These are phyloP conservation scores for Linnemannia elongata DNA, from an alignment of 192 early-diverging fungal species.

Conservation along the genomic window DNA sequence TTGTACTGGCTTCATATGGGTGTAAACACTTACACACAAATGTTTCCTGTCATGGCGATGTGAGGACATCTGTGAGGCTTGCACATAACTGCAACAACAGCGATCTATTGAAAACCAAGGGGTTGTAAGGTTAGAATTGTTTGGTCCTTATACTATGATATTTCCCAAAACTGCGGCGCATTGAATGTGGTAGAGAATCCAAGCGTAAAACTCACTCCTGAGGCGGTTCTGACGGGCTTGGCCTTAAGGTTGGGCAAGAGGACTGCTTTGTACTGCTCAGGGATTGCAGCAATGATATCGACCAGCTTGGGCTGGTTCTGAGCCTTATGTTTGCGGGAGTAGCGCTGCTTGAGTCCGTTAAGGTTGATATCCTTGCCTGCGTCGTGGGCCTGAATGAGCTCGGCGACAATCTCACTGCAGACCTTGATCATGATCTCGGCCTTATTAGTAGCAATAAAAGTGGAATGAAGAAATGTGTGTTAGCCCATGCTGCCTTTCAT, in stretches of 20 bases:
- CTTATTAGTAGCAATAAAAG: constrained; percentile 29
- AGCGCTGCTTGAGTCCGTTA: constrained; percentile 84
- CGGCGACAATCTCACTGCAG: constrained; percentile 92
- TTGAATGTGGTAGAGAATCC: background rate
- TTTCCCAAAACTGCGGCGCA: background rate
- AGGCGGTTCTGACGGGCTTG: constrained; percentile 97
- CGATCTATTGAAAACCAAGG: constrained; percentile 72
- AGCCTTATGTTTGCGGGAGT: constrained; percentile 81
- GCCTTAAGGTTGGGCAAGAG: constrained; percentile 92
- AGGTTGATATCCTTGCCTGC: constrained; percentile 86
- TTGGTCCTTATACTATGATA: no score
- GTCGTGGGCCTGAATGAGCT: constrained; percentile 81
- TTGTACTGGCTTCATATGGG: background rate
- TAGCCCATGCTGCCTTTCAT: background rate
- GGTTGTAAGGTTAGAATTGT: background rate
- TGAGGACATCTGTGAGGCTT: constrained; percentile 98
- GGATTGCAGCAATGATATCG: constrained; percentile 98
- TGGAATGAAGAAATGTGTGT: background rate
- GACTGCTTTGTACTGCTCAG: constrained; percentile 88
- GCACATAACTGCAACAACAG: constrained; percentile 97
- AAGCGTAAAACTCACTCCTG: constrained; percentile 71
- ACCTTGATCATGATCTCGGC: constrained; percentile 87
- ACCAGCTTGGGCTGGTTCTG: constrained; percentile 93
- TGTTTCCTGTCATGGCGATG: constrained; percentile 99
- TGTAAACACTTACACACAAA: constrained; percentile 85